Evolutionary conservation across 2,329 filamentous ascomycete species (phyloP), one percentile per base, ranked within the genome.

Genomic region (Trichophaea hybrida): DNA sequence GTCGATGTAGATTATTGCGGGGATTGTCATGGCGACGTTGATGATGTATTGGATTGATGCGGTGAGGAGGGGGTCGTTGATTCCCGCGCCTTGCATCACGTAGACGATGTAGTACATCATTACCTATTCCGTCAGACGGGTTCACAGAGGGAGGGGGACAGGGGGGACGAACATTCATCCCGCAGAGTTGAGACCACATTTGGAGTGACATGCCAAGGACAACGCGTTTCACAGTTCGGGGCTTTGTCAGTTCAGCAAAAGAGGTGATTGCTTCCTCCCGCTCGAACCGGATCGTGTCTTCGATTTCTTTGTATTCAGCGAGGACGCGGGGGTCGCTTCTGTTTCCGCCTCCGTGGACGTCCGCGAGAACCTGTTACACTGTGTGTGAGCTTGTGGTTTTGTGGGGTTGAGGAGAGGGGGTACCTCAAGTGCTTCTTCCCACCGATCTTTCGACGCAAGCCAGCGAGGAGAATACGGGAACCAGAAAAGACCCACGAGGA

Each of bases 381-480:
- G 13, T 5, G 24, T 17, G 13, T 5, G 24, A 46, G 13, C 5
- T 12, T n/a, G 13, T 46, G 10, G 24, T n/a, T 4, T 46, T 46
- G 5, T 13, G n/a, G 24, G n/a, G 24, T 5, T 46, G 5, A 5
- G n/a, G 40, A 2, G 5, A 6, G 5, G 5, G 24, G 13, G 24
- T n/a, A 53, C 53, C 17, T 12, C 35, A 46, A 81, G 74, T 0
- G 80, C 80, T 68, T 86, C 79, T 33, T 86, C 82, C 76, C 83
- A 84, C 0, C 80, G 77, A 63, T 83, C 83, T 66, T 83, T 78
- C 13, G 77, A 77, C 4, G 85, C 84, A 5, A 88, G 74, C 84
- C 84, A 88, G 57, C 85, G 77, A 0, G 85, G 85, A 54, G 76
- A 84, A 65, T 79, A 79, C 0, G 79, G 80, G 65, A 84, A 78